A percentile compares a stretch with the other conserved stretches of the same genome.
Conservation (phyloP, 2,329 filamentous ascomycete species). For the Dactylellina cionopaga region DNA sequence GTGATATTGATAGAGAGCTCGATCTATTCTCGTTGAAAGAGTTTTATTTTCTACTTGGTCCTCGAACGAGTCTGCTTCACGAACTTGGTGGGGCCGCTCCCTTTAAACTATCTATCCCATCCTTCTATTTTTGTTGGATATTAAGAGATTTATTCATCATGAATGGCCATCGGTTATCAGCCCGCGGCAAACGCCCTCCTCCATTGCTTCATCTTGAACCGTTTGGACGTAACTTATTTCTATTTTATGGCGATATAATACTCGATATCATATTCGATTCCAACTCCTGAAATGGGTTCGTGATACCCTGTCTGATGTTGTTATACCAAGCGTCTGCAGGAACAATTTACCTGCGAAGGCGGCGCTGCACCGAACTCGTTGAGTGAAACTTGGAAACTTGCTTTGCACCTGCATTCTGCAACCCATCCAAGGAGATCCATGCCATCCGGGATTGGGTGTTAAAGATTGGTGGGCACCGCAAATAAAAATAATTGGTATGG, state of each 20-base stretch:
- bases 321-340: too few species aligned
- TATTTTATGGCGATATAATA: neutral
- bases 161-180: neutral
- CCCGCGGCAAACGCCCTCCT: neutral
- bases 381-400: too few species aligned
- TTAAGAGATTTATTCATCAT: neutral
- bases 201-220: constrained; percentile 4
- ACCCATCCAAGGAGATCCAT: too few species aligned
- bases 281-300: constrained; percentile 1
- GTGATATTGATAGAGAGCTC: neutral
- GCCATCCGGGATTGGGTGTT: too few species aligned
- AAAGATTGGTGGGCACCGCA: too few species aligned
- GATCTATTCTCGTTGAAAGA: neutral
- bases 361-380: too few species aligned
- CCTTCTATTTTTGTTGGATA: neutral
- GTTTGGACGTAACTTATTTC: neutral
- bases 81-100: constrained; percentile 2
- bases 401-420: too few species aligned
- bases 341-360: too few species aligned
- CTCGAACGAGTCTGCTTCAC: neutral
- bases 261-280: neutral
- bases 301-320: too few species aligned
- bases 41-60: neutral
- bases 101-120: neutral
- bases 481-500: too few species aligned